phyloP scores from a whole-genome alignment of 306 rosid genomes.

The Albizia julibrissin region DNA sequence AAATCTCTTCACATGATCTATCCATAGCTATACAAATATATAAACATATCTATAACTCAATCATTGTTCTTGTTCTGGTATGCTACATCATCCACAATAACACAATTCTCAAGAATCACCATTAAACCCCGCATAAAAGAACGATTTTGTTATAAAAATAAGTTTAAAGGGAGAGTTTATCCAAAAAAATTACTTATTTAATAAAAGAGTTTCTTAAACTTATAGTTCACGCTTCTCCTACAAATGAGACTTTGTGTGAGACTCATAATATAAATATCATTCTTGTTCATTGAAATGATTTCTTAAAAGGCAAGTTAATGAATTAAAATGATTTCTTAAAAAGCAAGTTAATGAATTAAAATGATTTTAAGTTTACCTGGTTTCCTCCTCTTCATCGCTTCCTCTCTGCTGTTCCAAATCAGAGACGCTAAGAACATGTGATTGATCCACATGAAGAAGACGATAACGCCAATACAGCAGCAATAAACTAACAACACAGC shows the following conservation, averaged over 20 bases:
- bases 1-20: background rate
- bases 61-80: background rate
- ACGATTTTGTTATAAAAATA: too few relatives aligned
- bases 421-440: slow-evolving; percentile 43
- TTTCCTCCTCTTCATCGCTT: slow-evolving; percentile 68
- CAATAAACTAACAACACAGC: slow-evolving; percentile 65
- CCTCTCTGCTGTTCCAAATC: slow-evolving; percentile 67
- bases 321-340: background rate
- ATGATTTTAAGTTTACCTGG: slow-evolving; percentile 80
- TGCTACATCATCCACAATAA: background rate
- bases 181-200: too few relatives aligned
- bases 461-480: slow-evolving; percentile 71
- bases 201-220: too few relatives aligned
- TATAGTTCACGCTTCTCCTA: too few relatives aligned
- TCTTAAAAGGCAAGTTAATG: background rate
- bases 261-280: too few relatives aligned
- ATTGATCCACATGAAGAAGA: slow-evolving; percentile 48
- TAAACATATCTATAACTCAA: background rate
- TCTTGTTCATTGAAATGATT: background rate
- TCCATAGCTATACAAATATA: background rate
- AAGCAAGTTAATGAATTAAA: background rate
- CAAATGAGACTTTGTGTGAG: too few relatives aligned
- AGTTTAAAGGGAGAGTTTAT: too few relatives aligned
- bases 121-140: background rate
- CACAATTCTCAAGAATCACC: background rate